Evolutionary conservation across 768 basidiomycete genomes (phyloP).

Genomic region (Boletus insuetus): DNA sequence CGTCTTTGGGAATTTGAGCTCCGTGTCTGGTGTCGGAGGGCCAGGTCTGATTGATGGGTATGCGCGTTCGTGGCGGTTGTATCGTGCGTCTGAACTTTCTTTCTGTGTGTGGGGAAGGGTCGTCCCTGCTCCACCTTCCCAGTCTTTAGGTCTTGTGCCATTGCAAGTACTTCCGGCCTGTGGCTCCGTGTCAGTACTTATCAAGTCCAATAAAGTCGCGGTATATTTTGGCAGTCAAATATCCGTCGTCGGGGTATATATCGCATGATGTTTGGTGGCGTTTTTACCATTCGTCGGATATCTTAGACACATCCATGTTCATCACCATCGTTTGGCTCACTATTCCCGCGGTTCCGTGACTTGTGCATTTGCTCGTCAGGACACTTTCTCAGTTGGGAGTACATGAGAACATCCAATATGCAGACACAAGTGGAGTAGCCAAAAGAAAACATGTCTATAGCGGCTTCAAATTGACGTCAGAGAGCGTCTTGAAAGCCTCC

Average conservation of each 20-base stretch:
- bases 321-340: not conserved
- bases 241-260: conserved; percentile 8
- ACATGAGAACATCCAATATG: not conserved
- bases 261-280: not conserved
- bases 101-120: not conserved
- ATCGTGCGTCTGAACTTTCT: conserved; percentile 11
- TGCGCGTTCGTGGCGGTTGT: not conserved
- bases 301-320: conserved; percentile 5
- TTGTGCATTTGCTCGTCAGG: too few relatives aligned
- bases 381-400: not conserved
- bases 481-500: conserved; percentile 85
- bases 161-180: conserved; percentile 17
- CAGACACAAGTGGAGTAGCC: not conserved
- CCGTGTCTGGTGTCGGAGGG: not conserved
- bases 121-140: too few relatives aligned
- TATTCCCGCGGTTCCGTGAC: too few relatives aligned
- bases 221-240: conserved; percentile 13
- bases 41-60: not conserved
- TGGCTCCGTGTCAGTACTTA: conserved; percentile 19
- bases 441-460: conserved; percentile 28
- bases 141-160: conserved; percentile 12
- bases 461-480: conserved; percentile 77
- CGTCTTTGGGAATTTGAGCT: not conserved
- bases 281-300: not conserved
- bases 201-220: conserved; percentile 23